These are phyloP conservation scores for Elsinoe ampelina DNA, from an alignment of 2,329 filamentous ascomycete genomes.

Conservation along the genomic window DNA sequence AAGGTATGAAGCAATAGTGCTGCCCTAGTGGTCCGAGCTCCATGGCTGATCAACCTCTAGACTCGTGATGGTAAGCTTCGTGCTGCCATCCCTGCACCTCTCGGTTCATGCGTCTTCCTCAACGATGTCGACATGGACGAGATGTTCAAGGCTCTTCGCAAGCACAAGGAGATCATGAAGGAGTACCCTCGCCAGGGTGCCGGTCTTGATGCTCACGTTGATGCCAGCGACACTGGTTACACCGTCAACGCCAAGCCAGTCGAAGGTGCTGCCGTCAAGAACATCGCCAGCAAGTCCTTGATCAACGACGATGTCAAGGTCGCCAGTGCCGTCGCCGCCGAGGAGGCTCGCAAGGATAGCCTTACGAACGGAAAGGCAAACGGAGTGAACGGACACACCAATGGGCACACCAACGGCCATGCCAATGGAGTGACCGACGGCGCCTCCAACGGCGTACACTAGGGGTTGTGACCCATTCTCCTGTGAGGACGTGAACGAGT, in stretches of 20 bases:
- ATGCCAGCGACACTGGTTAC: conserved; percentile 58
- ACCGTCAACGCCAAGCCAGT: conserved; percentile 38
- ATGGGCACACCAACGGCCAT: conserved; percentile 20
- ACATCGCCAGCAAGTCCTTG: conserved; percentile 25
- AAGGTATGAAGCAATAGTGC: conserved; percentile 30
- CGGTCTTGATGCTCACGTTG: conserved; percentile 61
- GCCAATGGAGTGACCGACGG: conserved; percentile 16
- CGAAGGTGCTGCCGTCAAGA: conserved; percentile 23
- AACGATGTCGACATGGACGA: conserved; percentile 57
- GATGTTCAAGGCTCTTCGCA: conserved; percentile 49
- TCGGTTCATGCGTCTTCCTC: conserved; percentile 58
- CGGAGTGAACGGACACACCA: conserved; percentile 23
- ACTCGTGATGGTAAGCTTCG: conserved; percentile 60
- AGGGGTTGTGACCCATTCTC: background rate
- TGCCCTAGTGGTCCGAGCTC: background rate
- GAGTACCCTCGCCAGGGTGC: conserved; percentile 54
- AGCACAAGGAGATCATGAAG: conserved; percentile 57
- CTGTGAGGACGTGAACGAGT: background rate
- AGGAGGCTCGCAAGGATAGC: conserved; percentile 12
- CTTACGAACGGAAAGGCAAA: conserved; percentile 17
- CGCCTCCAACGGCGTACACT: conserved; percentile 15
- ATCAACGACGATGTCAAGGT: conserved; percentile 28
- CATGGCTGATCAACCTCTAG: conserved; percentile 17
- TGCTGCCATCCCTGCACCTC: conserved; percentile 58
- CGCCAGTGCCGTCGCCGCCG: background rate